phyloP scores from a whole-genome alignment of 2,329 filamentous ascomycete genomes.

The Colletotrichum coccodes region DNA sequence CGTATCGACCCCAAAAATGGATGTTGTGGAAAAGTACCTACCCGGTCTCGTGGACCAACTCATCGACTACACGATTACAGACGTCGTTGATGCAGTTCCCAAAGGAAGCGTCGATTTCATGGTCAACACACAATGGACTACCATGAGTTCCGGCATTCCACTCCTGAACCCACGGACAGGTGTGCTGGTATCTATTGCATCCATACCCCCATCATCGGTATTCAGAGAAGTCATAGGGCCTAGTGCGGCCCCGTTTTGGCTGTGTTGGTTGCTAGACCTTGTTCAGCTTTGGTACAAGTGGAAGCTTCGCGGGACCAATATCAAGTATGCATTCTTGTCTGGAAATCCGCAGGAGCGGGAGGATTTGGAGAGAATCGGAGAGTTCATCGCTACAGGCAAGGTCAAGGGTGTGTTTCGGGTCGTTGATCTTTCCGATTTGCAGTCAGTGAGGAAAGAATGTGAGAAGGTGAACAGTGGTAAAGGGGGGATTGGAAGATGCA shows the following conservation, averaged over 20 bases:
- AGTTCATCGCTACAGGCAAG: conserved; percentile 52
- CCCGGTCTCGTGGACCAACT: conserved; percentile 59
- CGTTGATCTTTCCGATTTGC: conserved; percentile 54
- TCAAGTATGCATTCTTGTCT: conserved; percentile 57
- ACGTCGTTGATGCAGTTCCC: conserved; percentile 49
- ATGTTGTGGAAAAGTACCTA: conserved; percentile 51
- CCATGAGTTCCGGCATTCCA: conserved; percentile 50
- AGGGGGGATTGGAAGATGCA: conserved; percentile 54
- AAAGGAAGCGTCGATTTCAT: conserved; percentile 59
- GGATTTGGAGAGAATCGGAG: conserved; percentile 53
- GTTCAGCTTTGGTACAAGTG: conserved; percentile 53
- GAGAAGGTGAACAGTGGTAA: conserved; percentile 51
- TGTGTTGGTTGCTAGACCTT: conserved; percentile 47
- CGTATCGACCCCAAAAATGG: conserved; percentile 62
- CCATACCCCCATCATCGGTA: conserved; percentile 44
- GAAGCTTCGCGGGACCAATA: conserved; percentile 54
- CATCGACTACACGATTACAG: conserved; percentile 59
- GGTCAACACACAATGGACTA: conserved; percentile 56
- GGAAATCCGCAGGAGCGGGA: conserved; percentile 51
- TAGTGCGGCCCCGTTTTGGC: conserved; percentile 46
- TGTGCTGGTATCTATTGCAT: conserved; percentile 53
- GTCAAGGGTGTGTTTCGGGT: conserved; percentile 53
- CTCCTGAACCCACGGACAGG: conserved; percentile 49
- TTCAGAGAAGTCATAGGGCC: conserved; percentile 44
- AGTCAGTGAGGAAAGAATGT: conserved; percentile 52